phyloP scores from a whole-genome alignment of 805 yeast species.

The Candida easanensis region DNA sequence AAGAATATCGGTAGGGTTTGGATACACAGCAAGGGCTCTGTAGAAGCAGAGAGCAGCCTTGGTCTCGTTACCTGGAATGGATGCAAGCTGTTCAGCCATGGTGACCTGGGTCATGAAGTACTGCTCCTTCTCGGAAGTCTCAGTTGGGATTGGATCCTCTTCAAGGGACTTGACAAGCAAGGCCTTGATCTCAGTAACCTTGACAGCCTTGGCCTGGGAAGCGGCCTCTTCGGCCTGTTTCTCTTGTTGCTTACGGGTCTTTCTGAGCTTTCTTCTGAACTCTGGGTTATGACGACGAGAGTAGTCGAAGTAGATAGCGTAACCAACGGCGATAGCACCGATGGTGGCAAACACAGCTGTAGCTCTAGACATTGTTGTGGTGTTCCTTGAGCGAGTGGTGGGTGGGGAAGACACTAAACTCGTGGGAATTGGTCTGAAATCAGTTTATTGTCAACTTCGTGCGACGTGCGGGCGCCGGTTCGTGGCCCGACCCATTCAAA shows the following conservation, averaged over 20 bases:
- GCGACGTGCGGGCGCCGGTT: neutral
- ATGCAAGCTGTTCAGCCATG: constrained; percentile 77
- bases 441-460: no score
- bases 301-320: constrained; percentile 89
- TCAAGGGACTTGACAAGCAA: constrained; percentile 63
- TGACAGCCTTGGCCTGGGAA: constrained; percentile 57
- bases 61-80: constrained; percentile 61
- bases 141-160: constrained; percentile 74
- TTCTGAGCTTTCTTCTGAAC: constrained; percentile 75
- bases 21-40: constrained; percentile 90
- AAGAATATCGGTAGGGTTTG: constrained; percentile 90
- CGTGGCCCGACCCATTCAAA: constrained; percentile 7
- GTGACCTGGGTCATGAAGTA: constrained; percentile 83
- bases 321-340: constrained; percentile 56
- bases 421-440: no score
- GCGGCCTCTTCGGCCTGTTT: constrained; percentile 52
- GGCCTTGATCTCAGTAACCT: constrained; percentile 56
- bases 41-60: constrained; percentile 90
- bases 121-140: constrained; percentile 64
- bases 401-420: no score
- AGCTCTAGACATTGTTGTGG: constrained; percentile 28
- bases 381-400: no score
- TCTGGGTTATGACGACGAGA: constrained; percentile 78
- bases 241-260: constrained; percentile 58
- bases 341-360: constrained; percentile 33